Evolutionary conservation across 208 protist genomes (phyloP), one percentile per base, ranked within the genome.

Genomic region (Naegleria lovaniensis): DNA sequence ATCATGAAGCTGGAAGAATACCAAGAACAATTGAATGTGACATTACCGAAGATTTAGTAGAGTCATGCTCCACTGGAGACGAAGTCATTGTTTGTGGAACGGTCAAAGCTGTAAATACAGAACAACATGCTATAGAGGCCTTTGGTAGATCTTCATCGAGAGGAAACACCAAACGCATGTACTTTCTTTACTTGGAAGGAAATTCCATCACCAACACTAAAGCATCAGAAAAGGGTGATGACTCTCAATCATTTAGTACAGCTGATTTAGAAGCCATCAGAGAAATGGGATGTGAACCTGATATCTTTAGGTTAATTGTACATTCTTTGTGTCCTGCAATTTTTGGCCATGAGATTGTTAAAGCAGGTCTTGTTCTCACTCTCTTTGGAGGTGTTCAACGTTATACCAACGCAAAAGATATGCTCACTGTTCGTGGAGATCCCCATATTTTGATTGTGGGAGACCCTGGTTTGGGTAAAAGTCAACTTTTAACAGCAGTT

Each of bases 371-470:
- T 5, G 22, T 93, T 7, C 91, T 98, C 0, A 90, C 94, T 13
- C 90, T 98, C 0, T 98, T 98, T 89, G 97, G 96, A 16, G 95
- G 96, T 6, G 90, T 52, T 33, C 91, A 88, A 40, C n/a, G 33
- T 25, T 83, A 67, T 91, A 67, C 58, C 25, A 55, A 75, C 6
- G 52, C 15, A 59, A 85, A 94, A 93, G 3, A 91, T 95, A 76
- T 93, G 95, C 85, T 95, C 93, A 85, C 67, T 39, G 83, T 55
- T 85, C 88, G 67, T 15, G 92, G 92, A 1, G 96, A 98, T 91
- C 90, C 98, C 11, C 99, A 99, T 93, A 85, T 99, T 4, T 95
- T 99, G 29, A 94, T 99, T 75, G 97, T 99, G 0, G 99, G 99
- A 59, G 95, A 98, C 88, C 96, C 97, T 0, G 99, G 99, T 43